Evolutionary conservation across 2,329 filamentous ascomycete genomes (phyloP).

Genomic region (Diaporthe helianthi): DNA sequence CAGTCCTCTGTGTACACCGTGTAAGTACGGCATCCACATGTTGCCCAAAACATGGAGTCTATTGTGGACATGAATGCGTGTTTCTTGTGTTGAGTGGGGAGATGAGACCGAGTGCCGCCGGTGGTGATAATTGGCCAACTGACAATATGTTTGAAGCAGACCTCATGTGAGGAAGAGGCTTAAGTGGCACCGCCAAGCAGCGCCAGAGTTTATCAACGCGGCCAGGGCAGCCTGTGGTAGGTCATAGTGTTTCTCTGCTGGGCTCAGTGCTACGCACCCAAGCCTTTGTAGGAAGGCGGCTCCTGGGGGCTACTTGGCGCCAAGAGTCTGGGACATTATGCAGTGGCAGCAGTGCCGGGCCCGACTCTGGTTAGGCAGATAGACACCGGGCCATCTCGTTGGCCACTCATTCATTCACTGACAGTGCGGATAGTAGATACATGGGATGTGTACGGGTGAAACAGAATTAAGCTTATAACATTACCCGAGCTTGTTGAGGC

Average conservation of each 20-base stretch:
- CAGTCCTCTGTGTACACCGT: neutral
- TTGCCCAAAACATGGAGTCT: neutral
- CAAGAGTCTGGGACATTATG: slow-evolving; percentile 23
- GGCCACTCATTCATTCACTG: no score
- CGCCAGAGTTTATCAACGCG: neutral
- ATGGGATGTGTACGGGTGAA: neutral
- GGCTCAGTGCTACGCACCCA: slow-evolving; percentile 13
- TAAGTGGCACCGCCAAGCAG: slow-evolving; percentile 11
- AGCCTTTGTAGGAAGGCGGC: slow-evolving; percentile 8
- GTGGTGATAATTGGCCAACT: slow-evolving; percentile 4
- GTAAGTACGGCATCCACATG: neutral
- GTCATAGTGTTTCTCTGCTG: neutral
- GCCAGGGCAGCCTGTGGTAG: neutral
- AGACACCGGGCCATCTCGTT: neutral
- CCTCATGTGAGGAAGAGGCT: neutral
- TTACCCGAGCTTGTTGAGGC: slow-evolving; percentile 10
- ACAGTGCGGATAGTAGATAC: no score
- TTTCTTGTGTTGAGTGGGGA: neutral
- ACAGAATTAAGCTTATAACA: slow-evolving; percentile 19
- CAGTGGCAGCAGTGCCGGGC: slow-evolving; percentile 8
- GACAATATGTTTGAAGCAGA: slow-evolving; percentile 10
- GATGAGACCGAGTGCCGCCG: neutral
- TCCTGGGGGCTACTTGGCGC: slow-evolving; percentile 10
- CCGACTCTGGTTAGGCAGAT: neutral
- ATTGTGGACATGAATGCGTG: neutral